Percentiles rank a stretch among this genome's conserved stretches.
These are phyloP conservation scores for Tetrapisispora namnaoensis DNA, from an alignment of 805 yeast genomes.

Conservation along the genomic window DNA sequence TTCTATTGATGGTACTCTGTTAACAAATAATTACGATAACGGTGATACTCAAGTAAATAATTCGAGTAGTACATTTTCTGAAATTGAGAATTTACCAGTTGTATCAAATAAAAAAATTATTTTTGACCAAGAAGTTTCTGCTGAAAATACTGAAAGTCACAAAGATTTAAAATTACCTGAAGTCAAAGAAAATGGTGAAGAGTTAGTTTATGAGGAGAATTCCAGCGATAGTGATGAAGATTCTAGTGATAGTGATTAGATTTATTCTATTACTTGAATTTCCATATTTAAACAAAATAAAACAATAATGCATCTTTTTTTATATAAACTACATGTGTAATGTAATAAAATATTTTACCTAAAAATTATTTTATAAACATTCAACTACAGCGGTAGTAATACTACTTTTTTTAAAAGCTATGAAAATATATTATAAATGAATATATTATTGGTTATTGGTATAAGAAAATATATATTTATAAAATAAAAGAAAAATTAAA, in stretches of 20 bases:
- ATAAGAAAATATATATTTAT: too few species aligned
- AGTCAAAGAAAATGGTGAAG: conserved; percentile 29
- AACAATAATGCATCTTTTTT: neutral
- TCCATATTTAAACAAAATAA: neutral
- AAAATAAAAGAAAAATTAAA: too few species aligned
- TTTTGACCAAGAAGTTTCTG: conserved; percentile 37
- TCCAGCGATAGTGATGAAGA: conserved; percentile 23
- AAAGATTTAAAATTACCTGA: conserved; percentile 27
- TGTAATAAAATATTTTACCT: neutral
- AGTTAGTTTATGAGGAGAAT: conserved; percentile 27
- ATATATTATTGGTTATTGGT: too few species aligned
- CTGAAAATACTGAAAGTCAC: conserved; percentile 29
- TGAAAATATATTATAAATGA: too few species aligned
- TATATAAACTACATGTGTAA: conserved; percentile 1
- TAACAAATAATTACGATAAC: conserved; percentile 23
- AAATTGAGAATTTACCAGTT: conserved; percentile 46
- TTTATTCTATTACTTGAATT: neutral
- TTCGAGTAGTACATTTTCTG: conserved; percentile 27
- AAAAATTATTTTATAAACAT: too few species aligned
- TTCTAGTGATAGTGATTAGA: conserved; percentile 17
- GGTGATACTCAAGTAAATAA: neutral
- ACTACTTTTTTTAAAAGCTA: too few species aligned
- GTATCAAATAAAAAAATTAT: conserved; percentile 39
- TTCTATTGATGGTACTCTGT: conserved; percentile 79
- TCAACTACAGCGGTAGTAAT: too few species aligned